These are phyloP conservation scores for Striga hermonthica DNA, from an alignment of 305 asterid species.

Conservation along the genomic window DNA sequence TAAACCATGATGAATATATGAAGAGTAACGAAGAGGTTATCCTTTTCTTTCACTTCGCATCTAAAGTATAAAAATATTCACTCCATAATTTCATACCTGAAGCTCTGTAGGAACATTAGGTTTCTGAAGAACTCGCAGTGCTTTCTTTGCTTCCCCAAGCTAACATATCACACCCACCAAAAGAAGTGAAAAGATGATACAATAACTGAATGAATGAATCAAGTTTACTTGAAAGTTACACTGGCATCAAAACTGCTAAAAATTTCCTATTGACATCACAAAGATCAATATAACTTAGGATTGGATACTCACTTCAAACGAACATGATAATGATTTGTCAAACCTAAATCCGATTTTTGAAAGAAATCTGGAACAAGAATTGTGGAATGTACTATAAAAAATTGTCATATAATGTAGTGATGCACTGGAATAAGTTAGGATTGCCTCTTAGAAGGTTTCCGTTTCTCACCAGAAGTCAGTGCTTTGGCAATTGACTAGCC, in stretches of 20 bases:
- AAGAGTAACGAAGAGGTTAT: slow-evolving; percentile 17
- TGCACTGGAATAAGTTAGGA: neutral
- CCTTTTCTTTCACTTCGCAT: no score
- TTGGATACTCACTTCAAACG: slow-evolving; percentile 16
- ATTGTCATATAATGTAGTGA: slow-evolving; percentile 16
- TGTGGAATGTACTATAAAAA: slow-evolving; percentile 17
- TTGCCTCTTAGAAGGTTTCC: slow-evolving; percentile 14
- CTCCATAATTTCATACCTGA: slow-evolving; percentile 57
- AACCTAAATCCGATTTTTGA: slow-evolving; percentile 20
- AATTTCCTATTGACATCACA: slow-evolving; percentile 11
- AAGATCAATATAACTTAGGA: slow-evolving; percentile 27
- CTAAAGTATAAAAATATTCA: slow-evolving; percentile 25
- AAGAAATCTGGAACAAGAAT: slow-evolving; percentile 18
- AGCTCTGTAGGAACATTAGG: slow-evolving; percentile 81
- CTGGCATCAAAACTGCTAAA: slow-evolving; percentile 8
- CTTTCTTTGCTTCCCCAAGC: slow-evolving; percentile 99
- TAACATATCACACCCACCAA: slow-evolving; percentile 26
- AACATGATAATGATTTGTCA: slow-evolving; percentile 23
- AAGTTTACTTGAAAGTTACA: slow-evolving; percentile 16
- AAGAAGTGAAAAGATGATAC: neutral
- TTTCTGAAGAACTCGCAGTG: slow-evolving; percentile 91
- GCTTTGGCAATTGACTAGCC: slow-evolving; percentile 14
- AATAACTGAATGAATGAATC: slow-evolving; percentile 4
- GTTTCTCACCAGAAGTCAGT: slow-evolving; percentile 8
- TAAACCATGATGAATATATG: neutral